Percentiles rank a stretch among this genome's conserved stretches.
These are phyloP conservation scores for Colletotrichum scovillei DNA, from an alignment of 2,329 filamentous ascomycete genomes.

Conservation along the genomic window DNA sequence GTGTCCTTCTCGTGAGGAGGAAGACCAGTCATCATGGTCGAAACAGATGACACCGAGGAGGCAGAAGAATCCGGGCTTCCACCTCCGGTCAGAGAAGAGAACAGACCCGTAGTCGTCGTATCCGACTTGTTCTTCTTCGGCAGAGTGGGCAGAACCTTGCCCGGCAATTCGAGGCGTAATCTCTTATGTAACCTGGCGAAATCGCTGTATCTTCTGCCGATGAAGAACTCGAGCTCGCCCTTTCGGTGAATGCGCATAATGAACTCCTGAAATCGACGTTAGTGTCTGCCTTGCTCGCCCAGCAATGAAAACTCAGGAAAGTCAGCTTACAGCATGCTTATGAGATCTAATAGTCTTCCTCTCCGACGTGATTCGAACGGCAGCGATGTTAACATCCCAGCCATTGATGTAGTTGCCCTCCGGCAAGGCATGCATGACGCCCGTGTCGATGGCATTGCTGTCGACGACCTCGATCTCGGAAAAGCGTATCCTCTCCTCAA, in stretches of 20 bases:
- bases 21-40: slow-evolving; percentile 69
- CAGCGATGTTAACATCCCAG: slow-evolving; percentile 97
- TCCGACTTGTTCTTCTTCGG: slow-evolving; percentile 93
- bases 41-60: slow-evolving; percentile 84
- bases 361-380: slow-evolving; percentile 81
- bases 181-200: slow-evolving; percentile 84
- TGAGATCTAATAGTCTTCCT: slow-evolving; percentile 92
- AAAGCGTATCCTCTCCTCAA: slow-evolving; percentile 96
- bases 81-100: slow-evolving; percentile 63
- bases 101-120: slow-evolving; percentile 70
- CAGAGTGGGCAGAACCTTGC: slow-evolving; percentile 86
- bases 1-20: slow-evolving; percentile 40
- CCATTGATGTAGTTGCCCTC: slow-evolving; percentile 94
- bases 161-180: slow-evolving; percentile 86
- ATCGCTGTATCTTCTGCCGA: slow-evolving; percentile 89
- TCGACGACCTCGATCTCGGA: slow-evolving; percentile 98
- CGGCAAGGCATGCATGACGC: slow-evolving; percentile 86
- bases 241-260: slow-evolving; percentile 85
- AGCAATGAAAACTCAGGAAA: slow-evolving; percentile 32
- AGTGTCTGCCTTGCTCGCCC: not conserved
- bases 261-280: slow-evolving; percentile 77
- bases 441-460: slow-evolving; percentile 89
- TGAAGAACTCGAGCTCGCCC: slow-evolving; percentile 79
- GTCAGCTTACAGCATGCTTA: slow-evolving; percentile 83
- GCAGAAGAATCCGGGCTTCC: slow-evolving; percentile 78